A percentile compares a stretch with the other conserved stretches of the same genome.
These are phyloP conservation scores for Echites panduratus DNA, from an alignment of 257 asterid species.

Conservation along the genomic window DNA sequence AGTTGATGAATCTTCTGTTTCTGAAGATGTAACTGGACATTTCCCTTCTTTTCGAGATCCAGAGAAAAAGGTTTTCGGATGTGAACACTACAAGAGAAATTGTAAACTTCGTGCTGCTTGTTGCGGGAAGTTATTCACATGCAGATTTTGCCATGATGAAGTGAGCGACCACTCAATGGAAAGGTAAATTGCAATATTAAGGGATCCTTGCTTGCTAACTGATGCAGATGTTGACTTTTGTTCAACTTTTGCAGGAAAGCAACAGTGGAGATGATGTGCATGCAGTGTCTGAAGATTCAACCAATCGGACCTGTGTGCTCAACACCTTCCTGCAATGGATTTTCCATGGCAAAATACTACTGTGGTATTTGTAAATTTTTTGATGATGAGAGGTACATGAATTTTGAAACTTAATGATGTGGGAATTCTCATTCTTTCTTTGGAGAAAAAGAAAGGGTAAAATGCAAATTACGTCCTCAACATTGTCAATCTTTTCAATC, in stretches of 20 bases:
- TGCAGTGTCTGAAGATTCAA: constrained; percentile 39
- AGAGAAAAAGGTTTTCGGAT: constrained; percentile 32
- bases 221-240: neutral
- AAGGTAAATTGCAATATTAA: constrained; percentile 21
- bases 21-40: constrained; percentile 25
- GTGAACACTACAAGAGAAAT: constrained; percentile 45
- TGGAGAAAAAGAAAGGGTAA: neutral
- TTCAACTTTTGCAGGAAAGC: constrained; percentile 33
- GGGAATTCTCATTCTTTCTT: neutral
- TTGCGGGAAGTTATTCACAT: constrained; percentile 38
- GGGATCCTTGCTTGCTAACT: neutral
- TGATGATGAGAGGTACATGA: constrained; percentile 43
- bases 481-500: no score
- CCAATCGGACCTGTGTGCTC: constrained; percentile 39
- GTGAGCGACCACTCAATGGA: constrained; percentile 45
- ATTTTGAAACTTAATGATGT: neutral
- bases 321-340: constrained; percentile 44
- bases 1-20: constrained; percentile 23
- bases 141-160: constrained; percentile 44
- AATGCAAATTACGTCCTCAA: no score
- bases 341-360: constrained; percentile 43
- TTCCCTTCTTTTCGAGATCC: constrained; percentile 36
- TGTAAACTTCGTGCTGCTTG: constrained; percentile 45
- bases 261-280: constrained; percentile 41
- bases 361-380: constrained; percentile 43